Evolutionary conservation across 2,329 filamentous ascomycete species (phyloP).

Genomic region (Fusarium burgessii): DNA sequence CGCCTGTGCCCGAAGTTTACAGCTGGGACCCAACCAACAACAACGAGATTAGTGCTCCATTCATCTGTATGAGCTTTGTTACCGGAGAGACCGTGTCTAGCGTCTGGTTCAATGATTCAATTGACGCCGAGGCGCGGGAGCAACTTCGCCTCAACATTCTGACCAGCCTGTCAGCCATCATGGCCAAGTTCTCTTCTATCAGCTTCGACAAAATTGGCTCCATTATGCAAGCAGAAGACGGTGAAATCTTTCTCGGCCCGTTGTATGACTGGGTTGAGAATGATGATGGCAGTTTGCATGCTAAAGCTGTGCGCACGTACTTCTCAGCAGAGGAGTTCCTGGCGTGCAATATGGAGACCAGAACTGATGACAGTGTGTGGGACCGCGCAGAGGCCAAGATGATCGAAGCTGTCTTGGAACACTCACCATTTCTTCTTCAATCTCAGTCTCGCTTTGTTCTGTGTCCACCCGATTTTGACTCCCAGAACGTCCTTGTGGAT

Average conservation of each 20-base stretch:
- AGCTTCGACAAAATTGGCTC: not conserved
- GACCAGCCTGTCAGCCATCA: not conserved
- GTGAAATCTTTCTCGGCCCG: not conserved
- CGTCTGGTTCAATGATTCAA: constrained; percentile 4
- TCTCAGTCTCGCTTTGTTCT: not conserved
- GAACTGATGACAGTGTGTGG: not conserved
- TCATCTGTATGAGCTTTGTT: constrained; percentile 8
- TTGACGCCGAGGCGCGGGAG: not conserved
- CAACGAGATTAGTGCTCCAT: constrained; percentile 9
- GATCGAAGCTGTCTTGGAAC: not conserved
- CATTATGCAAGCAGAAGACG: not conserved
- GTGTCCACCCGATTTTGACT: constrained; percentile 2
- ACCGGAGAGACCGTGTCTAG: not conserved
- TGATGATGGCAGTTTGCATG: not conserved
- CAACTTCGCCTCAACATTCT: constrained; percentile 3
- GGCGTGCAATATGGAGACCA: not conserved
- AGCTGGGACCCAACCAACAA: not conserved
- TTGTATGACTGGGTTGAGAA: not conserved
- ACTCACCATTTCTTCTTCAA: not conserved
- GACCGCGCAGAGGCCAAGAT: not conserved
- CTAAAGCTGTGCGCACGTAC: not conserved
- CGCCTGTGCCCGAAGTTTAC: constrained; percentile 2
- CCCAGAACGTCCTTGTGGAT: not conserved
- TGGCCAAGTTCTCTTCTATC: not conserved
- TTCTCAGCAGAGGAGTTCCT: not conserved